Evolutionary conservation across 257 asterid species (phyloP), one percentile per base, ranked within the genome.

Genomic region (Scutellaria barbata): DNA sequence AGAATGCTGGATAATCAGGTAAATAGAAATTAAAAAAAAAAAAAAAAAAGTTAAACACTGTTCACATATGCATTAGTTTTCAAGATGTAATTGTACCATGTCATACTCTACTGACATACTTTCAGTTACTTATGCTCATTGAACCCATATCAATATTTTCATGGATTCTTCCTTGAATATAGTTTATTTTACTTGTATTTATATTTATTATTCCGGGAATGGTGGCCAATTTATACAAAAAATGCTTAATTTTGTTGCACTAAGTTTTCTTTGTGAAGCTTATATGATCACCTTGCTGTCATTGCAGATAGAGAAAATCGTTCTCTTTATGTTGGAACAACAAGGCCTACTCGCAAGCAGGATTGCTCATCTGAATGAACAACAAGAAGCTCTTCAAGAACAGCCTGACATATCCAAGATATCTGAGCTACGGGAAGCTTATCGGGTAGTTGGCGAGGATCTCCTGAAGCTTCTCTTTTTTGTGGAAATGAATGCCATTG

Each of bases 1-100:
- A 81, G 86, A 73, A 89, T 91, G 95, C 80, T 94, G 85, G 99
- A 94, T 82, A 76, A 59, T 80, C 99, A 94, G 97, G 99, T 91
- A 61, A 61, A 8, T 50, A 43, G 12, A 62, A 17, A 71, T 43
- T n/a, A n/a, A n/a, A n/a, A 40, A 37, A 61, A 9, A 71, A 47
- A 51, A 55, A 42, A 14, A 12, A 57, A 30, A 30, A 1, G 0
- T 30, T 66, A 46, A 22, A 41, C 11, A 8, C 14, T 62, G 42
- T 40, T 73, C 10, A 10, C 62, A 45, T 20, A 37, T 43, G 39
- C 17, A 63, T 42, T 48, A 40, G 63, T 54, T 18, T 69, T 35
- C 47, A 54, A 13, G 37, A 35, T 47, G 39, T 45, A 37, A 63
- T 20, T 33, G 30, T 57, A 53, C 18, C 33, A 13, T 61, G 55